Evolutionary conservation across 805 yeast species (phyloP), one percentile per base, ranked within the genome.

Genomic region (Candida railenensis): DNA sequence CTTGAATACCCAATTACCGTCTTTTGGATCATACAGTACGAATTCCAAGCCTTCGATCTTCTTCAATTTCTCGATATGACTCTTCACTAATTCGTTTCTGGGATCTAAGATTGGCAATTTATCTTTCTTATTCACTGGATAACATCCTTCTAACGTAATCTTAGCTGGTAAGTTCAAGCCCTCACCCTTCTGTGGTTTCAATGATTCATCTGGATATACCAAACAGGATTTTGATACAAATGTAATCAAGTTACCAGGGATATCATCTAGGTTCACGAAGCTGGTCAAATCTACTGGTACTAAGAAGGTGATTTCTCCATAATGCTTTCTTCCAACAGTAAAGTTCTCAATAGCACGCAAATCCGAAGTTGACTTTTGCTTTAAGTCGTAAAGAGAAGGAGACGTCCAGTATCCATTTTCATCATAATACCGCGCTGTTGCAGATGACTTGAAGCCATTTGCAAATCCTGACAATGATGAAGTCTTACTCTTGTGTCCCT

Each of bases 331-430:
- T 3, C 98, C 99, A 49, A 94, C 81, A 14, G 77, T 77, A 61
- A 91, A 82, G 44, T 82, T 73, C 15, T 73, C 56, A 20, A 94
- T 85, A 4, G 76, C 57, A 46, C 85, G 81, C 42, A 89, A 75
- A 50, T 89, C 85, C 8, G 81, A 66, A 34, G 87, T 71, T 0
- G 89, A 63, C 76, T 80, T 73, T 15, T 73, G 65, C 46, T 78
- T 75, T 44, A 94, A 69, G 42, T 82, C 82, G 3, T 82, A 78
- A 34, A 85, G 58, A 2, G 89, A 73, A 15, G 99, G 99, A 4
- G 87, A 80, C 45, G 83, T 85, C 88, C 94, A 94, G 67, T 91
- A 94, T 4, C 91, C 96, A 42, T 86, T 80, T 12, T 82, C 83
- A 43, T 85, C 80, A 22, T 74, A 73, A 37, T 77, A 70, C 38